Evolutionary conservation across 2,329 filamentous ascomycete genomes (phyloP), one percentile per base, ranked within the genome.

Genomic region (Penicillium janthinellum): DNA sequence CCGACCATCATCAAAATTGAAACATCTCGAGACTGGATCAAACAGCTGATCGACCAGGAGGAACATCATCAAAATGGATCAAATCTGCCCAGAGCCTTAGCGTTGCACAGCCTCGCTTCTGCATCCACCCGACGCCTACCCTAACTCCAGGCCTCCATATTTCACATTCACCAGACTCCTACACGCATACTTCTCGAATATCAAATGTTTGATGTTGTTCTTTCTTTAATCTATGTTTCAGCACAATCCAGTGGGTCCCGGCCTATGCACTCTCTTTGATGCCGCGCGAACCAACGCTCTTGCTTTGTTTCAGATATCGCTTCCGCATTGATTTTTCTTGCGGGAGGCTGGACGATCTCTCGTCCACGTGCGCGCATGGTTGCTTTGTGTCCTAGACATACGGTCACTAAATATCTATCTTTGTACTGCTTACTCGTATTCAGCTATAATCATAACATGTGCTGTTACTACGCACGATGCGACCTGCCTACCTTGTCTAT

Each of bases 41-140:
- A 12, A 31, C 28, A 37, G 15, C 34, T 50, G 61, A 63, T 63
- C 61, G 50, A 45, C 58, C 44, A 42, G 22, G 31, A 41, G 20
- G 42, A 3, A 3, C 37, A 37, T 22, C 39, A 25, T 50, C 38
- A 34, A 34, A 56, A 61, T 63, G 25, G 58, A 61, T 63, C 60
- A 41, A 54, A 47, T 50, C 12, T 54, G 14, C 20, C 45, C 6
- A 15, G 50, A 28, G 58, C 60, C 61, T 48, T 41, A 48, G 45
- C 49, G 38, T 39, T 62, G 63, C 63, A 65, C 63, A 64, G 63
- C 63, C 63, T 59, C 59, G 31, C 38, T 31, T 14, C 2, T 54
- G 57, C 14, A 50, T 10, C 25, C 14, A 31, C 37, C 49, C 10
- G n/a, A 22, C 38, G 14, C 35, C 25, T 22, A 35, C 28, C 34